Conservation (phyloP, 257 asterid species). For the Solanum gandarillasii region DNA sequence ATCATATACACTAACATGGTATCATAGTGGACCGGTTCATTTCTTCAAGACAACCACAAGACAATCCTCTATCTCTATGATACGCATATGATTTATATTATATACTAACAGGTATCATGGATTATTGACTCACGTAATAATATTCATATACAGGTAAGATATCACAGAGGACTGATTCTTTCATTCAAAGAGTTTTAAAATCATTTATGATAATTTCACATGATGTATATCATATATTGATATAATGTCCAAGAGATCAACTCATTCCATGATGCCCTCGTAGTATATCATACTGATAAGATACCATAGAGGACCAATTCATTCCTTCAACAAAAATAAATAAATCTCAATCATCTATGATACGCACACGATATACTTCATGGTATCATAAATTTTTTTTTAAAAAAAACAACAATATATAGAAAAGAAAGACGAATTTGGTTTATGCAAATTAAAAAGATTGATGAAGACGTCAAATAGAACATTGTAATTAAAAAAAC, state of each 20-base stretch:
- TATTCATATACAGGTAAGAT: too few relatives aligned
- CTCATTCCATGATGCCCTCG: background rate
- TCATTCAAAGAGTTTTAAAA: background rate
- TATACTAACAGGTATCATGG: too few relatives aligned
- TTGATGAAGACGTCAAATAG: too few relatives aligned
- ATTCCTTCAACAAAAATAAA: too few relatives aligned
- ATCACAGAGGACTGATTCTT: background rate
- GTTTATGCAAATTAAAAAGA: too few relatives aligned
- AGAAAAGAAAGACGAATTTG: too few relatives aligned
- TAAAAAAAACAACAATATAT: too few relatives aligned
- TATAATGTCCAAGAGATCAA: background rate
- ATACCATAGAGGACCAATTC: too few relatives aligned
- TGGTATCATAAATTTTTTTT: background rate
- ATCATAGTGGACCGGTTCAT: background rate
- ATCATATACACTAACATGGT: background rate
- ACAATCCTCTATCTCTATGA: background rate
- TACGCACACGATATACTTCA: background rate
- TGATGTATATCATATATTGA: too few relatives aligned
- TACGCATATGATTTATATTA: background rate
- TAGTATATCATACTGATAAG: too few relatives aligned
- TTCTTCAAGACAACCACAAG: background rate
- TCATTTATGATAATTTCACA: too few relatives aligned
- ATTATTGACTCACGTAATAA: background rate
- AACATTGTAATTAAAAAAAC: too few relatives aligned
- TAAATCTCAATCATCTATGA: background rate